phyloP scores from a whole-genome alignment of 148 eudicot species.

The Rhododendron simsii region DNA sequence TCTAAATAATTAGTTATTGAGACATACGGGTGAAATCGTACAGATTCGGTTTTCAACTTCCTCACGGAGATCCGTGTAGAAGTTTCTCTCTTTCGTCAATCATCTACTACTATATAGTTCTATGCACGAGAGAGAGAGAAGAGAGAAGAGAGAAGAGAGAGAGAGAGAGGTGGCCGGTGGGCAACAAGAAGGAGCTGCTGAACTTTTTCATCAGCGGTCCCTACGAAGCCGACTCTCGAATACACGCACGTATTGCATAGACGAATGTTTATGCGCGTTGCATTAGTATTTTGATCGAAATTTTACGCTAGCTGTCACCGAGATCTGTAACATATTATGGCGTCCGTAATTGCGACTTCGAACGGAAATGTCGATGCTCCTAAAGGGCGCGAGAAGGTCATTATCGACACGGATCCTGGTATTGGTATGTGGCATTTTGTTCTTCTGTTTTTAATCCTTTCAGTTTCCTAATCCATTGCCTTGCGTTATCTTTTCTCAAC shows the following conservation, averaged over 20 bases:
- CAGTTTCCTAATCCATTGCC: background rate
- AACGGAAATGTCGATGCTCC: background rate
- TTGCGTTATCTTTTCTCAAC: background rate
- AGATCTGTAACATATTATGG: background rate
- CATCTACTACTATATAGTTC: too few relatives aligned
- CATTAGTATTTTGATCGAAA: background rate
- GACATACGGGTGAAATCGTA: too few relatives aligned
- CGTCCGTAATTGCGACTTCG: conserved; percentile 13
- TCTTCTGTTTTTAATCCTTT: background rate
- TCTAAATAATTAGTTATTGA: too few relatives aligned
- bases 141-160: background rate
- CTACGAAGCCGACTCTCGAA: background rate
- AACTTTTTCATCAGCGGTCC: background rate
- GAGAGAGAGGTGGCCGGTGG: background rate
- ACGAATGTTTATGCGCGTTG: background rate
- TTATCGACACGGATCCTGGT: conserved; percentile 94
- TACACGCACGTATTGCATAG: background rate
- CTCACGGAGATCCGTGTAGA: too few relatives aligned
- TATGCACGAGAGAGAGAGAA: background rate
- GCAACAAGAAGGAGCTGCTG: background rate
- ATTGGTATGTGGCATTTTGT: conserved; percentile 37
- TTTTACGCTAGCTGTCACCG: background rate
- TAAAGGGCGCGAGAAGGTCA: conserved; percentile 41
- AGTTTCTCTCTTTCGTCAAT: too few relatives aligned
- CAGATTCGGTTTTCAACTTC: too few relatives aligned